Conservation (phyloP, 768 basidiomycete genomes). For the Leucocoprinus leucothites region DNA sequence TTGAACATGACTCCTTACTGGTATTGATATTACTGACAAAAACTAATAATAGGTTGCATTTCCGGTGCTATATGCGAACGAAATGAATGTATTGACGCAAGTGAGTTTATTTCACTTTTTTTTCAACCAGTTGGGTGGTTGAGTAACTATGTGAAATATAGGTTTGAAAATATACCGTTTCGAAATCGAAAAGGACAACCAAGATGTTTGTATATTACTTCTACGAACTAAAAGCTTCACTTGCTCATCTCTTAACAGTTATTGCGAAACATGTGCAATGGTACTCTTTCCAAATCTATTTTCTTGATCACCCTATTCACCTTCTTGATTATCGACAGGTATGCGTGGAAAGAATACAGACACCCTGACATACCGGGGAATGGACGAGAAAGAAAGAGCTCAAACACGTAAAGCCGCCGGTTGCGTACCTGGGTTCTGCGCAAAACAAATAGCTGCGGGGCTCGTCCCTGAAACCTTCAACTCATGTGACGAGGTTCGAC, state of each 20-base stretch:
- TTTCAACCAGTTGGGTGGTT: background rate
- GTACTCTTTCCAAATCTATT: background rate
- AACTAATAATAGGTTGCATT: conserved; percentile 6
- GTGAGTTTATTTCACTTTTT: background rate
- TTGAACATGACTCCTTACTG: no score
- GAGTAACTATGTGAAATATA: background rate
- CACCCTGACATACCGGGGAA: conserved; percentile 10
- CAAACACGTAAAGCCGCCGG: conserved; percentile 7
- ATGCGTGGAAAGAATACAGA: conserved; percentile 14
- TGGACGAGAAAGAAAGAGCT: conserved; percentile 6
- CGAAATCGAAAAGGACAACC: conserved; percentile 7
- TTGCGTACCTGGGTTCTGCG: conserved; percentile 9
- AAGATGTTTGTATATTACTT: conserved; percentile 1
- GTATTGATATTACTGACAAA: background rate
- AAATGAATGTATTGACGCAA: conserved; percentile 5
- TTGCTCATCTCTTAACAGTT: background rate
- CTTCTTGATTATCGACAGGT: conserved; percentile 1
- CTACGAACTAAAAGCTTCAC: background rate
- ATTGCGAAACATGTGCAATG: background rate
- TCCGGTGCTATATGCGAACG: conserved; percentile 5
- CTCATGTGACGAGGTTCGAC: conserved; percentile 13
- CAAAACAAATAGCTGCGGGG: conserved; percentile 6
- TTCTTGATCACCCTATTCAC: background rate
- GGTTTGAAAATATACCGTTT: conserved; percentile 11
- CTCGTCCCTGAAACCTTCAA: conserved; percentile 1